These are phyloP conservation scores for Penicillium pulvis DNA, from an alignment of 495 filamentous ascomycete species.

Conservation along the genomic window DNA sequence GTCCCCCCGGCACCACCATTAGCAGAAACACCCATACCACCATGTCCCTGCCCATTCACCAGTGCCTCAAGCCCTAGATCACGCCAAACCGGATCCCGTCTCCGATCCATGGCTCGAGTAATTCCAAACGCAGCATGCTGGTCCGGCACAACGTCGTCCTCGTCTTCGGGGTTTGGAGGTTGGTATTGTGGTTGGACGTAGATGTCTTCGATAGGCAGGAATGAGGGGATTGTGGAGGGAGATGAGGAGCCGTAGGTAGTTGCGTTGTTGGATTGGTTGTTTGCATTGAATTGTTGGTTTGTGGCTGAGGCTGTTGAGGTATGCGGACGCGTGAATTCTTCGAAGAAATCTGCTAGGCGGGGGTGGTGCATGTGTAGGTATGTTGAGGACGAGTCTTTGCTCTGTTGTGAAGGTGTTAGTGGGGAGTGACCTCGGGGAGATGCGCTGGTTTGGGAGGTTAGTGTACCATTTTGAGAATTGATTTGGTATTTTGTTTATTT, in stretches of 20 bases:
- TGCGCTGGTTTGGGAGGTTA: too few relatives aligned
- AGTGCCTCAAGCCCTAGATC: slow-evolving; percentile 78
- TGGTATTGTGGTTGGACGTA: slow-evolving; percentile 88
- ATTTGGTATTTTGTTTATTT: too few relatives aligned
- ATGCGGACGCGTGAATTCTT: slow-evolving; percentile 67
- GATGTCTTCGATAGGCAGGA: slow-evolving; percentile 66
- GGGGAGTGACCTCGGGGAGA: too few relatives aligned
- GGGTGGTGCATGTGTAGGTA: slow-evolving; percentile 84
- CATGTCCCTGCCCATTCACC: slow-evolving; percentile 49
- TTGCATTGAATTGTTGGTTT: slow-evolving; percentile 22
- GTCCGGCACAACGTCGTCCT: slow-evolving; percentile 96
- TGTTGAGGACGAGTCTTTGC: slow-evolving; percentile 86
- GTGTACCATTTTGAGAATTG: too few relatives aligned
- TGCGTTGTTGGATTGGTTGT: slow-evolving; percentile 21
- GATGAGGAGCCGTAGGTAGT: slow-evolving; percentile 41
- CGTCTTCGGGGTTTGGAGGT: slow-evolving; percentile 94
- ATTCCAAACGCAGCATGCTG: slow-evolving; percentile 98
- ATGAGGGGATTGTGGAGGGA: slow-evolving; percentile 43
- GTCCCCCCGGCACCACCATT: slow-evolving; percentile 12
- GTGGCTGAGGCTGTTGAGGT: slow-evolving; percentile 29
- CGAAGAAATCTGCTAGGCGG: slow-evolving; percentile 85
- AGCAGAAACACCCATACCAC: slow-evolving; percentile 16
- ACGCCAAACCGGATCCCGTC: slow-evolving; percentile 76
- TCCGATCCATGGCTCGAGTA: slow-evolving; percentile 68
- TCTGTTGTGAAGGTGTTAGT: slow-evolving; percentile 45